Percentiles rank a stretch among this genome's conserved stretches.
Conservation (phyloP, 192 early-diverging fungal species). For the Tieghemiomyces parasiticus region DNA sequence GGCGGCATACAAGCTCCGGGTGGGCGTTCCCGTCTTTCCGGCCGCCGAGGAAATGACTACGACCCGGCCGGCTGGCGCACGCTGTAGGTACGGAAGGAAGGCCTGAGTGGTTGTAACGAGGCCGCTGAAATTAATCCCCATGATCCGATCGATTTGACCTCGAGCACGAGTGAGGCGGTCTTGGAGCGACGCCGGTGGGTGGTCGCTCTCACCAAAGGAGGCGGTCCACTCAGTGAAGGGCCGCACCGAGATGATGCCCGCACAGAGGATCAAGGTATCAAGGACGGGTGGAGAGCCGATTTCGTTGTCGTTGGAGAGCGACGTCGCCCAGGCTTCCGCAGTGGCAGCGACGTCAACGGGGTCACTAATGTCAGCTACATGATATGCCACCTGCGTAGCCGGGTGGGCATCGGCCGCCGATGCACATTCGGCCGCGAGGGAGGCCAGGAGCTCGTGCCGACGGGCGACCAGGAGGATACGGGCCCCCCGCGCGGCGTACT, state of each 20-base stretch:
- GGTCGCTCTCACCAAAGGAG: background rate
- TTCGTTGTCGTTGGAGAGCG: conserved; percentile 5
- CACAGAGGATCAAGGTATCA: conserved; percentile 62
- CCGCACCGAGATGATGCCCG: conserved; percentile 57
- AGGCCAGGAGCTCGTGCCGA: conserved; percentile 30
- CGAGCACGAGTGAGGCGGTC: background rate
- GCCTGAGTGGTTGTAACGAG: background rate
- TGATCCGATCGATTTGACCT: conserved; percentile 13
- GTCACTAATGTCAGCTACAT: conserved; percentile 43
- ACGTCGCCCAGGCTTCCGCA: conserved; percentile 19
- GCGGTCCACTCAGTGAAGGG: conserved; percentile 41
- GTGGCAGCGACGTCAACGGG: conserved; percentile 28
- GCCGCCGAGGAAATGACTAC: conserved; percentile 65
- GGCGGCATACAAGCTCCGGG: conserved; percentile 60
- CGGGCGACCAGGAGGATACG: conserved; percentile 49
- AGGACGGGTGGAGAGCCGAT: conserved; percentile 12
- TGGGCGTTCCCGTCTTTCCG: conserved; percentile 54
- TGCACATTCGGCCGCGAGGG: conserved; percentile 29
- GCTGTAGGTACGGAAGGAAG: background rate
- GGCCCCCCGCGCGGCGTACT: conserved; percentile 47
- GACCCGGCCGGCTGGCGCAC: conserved; percentile 15
- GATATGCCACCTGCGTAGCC: conserved; percentile 11
- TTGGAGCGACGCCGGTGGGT: background rate
- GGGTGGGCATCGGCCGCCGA: conserved; percentile 11
- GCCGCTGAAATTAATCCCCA: conserved; percentile 10